Percentiles rank a stretch among this genome's conserved stretches.
Evolutionary conservation across 2,329 filamentous ascomycete species (phyloP).

Genomic region (Trichoderma sp.): DNA sequence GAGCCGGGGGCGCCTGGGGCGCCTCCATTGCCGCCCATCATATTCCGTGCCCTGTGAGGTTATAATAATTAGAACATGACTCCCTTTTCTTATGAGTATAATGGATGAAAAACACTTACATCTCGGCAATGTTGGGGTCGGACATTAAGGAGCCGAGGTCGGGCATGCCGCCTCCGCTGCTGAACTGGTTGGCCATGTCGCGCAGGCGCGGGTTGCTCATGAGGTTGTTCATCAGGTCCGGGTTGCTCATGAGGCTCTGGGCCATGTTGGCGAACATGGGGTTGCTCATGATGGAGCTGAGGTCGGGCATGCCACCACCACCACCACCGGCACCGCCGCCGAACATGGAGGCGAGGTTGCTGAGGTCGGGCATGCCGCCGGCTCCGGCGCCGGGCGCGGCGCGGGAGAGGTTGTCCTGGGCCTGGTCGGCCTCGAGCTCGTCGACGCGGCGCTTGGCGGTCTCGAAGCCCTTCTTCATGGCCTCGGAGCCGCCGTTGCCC

Average conservation of each 20-base stretch:
- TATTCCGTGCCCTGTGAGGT: constrained; percentile 47
- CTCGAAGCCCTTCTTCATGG: constrained; percentile 96
- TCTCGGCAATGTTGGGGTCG: constrained; percentile 86
- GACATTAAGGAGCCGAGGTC: constrained; percentile 84
- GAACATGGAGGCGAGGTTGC: constrained; percentile 69
- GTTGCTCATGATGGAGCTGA: constrained; percentile 87
- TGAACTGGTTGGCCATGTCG: constrained; percentile 82
- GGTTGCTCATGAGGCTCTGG: constrained; percentile 95
- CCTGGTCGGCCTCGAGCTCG: constrained; percentile 61
- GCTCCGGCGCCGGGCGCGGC: constrained; percentile 50
- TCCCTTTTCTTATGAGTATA: not conserved
- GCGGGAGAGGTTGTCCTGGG: constrained; percentile 35
- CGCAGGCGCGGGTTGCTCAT: constrained; percentile 91
- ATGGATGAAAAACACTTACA: constrained; percentile 59
- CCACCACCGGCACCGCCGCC: constrained; percentile 62
- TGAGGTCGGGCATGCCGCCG: constrained; percentile 69
- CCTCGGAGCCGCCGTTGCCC: constrained; percentile 88
- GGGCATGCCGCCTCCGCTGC: constrained; percentile 79
- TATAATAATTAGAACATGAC: not conserved
- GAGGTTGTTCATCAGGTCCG: constrained; percentile 82
- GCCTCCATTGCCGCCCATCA: constrained; percentile 39
- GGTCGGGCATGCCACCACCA: constrained; percentile 81
- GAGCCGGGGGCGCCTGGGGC: constrained; percentile 18
- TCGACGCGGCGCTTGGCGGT: constrained; percentile 86
- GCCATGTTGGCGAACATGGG: constrained; percentile 98